phyloP scores from a whole-genome alignment of 176 grass and related monocot species.

The Eleusine indica region DNA sequence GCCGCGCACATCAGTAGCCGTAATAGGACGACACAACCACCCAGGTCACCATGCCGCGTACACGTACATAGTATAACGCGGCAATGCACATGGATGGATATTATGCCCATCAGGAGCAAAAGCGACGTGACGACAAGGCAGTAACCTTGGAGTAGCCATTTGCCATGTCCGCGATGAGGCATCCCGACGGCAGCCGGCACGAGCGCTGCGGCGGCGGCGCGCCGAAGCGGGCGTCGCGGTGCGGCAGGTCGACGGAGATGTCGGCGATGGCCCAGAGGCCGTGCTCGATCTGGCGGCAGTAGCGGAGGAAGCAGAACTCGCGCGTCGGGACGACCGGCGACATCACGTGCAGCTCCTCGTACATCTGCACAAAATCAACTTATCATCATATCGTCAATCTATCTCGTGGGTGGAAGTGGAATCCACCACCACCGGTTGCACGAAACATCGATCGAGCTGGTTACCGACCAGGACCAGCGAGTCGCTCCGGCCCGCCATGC shows the following conservation, averaged over 20 bases:
- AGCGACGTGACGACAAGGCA: neutral
- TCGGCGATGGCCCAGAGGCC: slow-evolving; percentile 84
- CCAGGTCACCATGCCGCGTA: neutral
- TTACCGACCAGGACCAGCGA: slow-evolving; percentile 64
- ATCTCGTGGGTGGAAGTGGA: too few relatives aligned
- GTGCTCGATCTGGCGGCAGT: slow-evolving; percentile 85
- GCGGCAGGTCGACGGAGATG: slow-evolving; percentile 69
- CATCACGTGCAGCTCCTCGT: slow-evolving; percentile 84
- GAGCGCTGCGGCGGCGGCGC: slow-evolving; percentile 51
- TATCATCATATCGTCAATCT: too few relatives aligned
- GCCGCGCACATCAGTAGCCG: neutral
- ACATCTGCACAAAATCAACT: slow-evolving; percentile 53
- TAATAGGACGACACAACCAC: neutral
- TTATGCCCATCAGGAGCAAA: too few relatives aligned
- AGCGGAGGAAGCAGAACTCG: slow-evolving; percentile 86
- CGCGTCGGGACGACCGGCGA: slow-evolving; percentile 80
- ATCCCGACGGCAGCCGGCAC: slow-evolving; percentile 69
- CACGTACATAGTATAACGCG: neutral
- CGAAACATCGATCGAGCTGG: neutral
- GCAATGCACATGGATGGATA: neutral
- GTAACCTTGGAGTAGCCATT: slow-evolving; percentile 76
- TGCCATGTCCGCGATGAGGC: slow-evolving; percentile 82
- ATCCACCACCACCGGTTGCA: too few relatives aligned
- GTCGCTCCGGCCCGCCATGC: slow-evolving; percentile 73
- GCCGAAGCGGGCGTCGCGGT: slow-evolving; percentile 46